Conservation (phyloP, 345 rosid species). For the Nephelium lappaceum region DNA sequence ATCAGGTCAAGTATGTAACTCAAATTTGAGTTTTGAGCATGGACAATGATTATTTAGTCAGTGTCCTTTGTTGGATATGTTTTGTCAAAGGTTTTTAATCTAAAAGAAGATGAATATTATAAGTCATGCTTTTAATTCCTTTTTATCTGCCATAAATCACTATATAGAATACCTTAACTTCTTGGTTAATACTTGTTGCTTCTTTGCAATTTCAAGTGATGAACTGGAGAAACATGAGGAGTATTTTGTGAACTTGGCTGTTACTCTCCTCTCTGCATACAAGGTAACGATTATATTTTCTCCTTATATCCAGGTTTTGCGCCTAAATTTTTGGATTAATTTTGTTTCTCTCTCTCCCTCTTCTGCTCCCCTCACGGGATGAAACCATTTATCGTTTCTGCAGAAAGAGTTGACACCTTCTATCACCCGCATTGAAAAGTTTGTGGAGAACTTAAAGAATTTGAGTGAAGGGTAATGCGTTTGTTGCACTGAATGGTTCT, state of each 20-base stretch:
- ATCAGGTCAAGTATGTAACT: conserved; percentile 66
- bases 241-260: conserved; percentile 67
- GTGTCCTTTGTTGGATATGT: background rate
- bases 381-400: conserved; percentile 18
- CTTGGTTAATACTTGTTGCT: conserved; percentile 26
- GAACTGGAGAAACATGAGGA: conserved; percentile 87
- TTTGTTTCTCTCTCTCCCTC: conserved; percentile 5
- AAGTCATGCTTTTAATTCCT: background rate
- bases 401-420: conserved; percentile 88
- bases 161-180: background rate
- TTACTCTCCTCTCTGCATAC: conserved; percentile 67
- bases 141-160: background rate
- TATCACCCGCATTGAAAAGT: conserved; percentile 64
- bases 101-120: background rate
- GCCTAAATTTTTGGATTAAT: background rate
- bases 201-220: conserved; percentile 52
- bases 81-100: background rate
- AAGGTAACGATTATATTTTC: conserved; percentile 46
- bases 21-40: conserved; percentile 15
- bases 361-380: background rate
- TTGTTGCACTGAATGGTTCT: conserved; percentile 14
- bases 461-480: conserved; percentile 62
- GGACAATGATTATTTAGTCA: conserved; percentile 1
- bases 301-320: background rate
- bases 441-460: conserved; percentile 86